Evolutionary conservation across 2,329 filamentous ascomycete species (phyloP).

Genomic region (Pseudodiploospora longispora): DNA sequence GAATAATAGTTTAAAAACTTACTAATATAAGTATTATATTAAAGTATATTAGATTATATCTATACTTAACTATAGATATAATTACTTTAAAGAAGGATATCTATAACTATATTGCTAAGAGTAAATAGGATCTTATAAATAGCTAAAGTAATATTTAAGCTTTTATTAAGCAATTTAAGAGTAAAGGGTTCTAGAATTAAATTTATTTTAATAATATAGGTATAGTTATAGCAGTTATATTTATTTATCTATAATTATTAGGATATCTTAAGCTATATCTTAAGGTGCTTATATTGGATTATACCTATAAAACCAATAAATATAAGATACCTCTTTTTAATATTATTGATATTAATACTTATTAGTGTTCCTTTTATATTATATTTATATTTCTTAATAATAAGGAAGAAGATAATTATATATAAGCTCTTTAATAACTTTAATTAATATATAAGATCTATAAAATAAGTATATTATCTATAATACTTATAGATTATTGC

Average conservation of each 20-base stretch:
- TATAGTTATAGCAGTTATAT: slow-evolving; percentile 13
- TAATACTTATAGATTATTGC: slow-evolving; percentile 13
- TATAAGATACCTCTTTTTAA: slow-evolving; percentile 15
- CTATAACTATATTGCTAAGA: slow-evolving; percentile 14
- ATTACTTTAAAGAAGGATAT: slow-evolving; percentile 14
- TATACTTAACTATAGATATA: slow-evolving; percentile 2
- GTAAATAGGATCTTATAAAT: slow-evolving; percentile 5
- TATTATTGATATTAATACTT: slow-evolving; percentile 15
- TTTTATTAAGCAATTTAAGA: slow-evolving; percentile 12
- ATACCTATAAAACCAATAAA: slow-evolving; percentile 18
- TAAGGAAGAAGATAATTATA: slow-evolving; percentile 12
- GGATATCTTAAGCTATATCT: slow-evolving; percentile 14
- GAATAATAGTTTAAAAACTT: not conserved
- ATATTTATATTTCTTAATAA: slow-evolving; percentile 14
- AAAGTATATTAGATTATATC: not conserved
- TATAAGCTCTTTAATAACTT: slow-evolving; percentile 13
- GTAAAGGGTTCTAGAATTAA: slow-evolving; percentile 12
- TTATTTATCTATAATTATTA: slow-evolving; percentile 15
- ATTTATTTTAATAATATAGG: slow-evolving; percentile 11
- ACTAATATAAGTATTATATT: no score
- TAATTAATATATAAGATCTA: slow-evolving; percentile 10
- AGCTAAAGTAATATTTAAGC: slow-evolving; percentile 14
- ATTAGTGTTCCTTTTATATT: slow-evolving; percentile 14
- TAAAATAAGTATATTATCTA: slow-evolving; percentile 4
- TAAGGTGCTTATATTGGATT: slow-evolving; percentile 14